Evolutionary conservation across 257 asterid species (phyloP).

Genomic region (Solanum tarapatanum): DNA sequence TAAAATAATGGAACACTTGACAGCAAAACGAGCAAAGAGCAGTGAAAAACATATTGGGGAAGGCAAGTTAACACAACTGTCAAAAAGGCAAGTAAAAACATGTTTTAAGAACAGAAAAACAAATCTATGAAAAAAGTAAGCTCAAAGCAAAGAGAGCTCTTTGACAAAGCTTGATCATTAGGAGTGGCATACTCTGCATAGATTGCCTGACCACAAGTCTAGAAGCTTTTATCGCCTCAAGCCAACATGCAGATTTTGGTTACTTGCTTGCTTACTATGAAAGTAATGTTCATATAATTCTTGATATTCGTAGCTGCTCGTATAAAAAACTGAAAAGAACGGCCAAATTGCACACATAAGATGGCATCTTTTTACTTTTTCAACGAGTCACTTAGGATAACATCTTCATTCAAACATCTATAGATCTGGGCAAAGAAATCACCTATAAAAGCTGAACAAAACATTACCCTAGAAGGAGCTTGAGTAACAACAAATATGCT

Average conservation of each 20-base stretch:
- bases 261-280: neutral
- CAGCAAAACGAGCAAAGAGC: neutral
- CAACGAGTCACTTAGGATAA: neutral
- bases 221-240: neutral
- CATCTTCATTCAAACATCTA: neutral
- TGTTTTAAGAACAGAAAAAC: neutral
- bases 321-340: neutral
- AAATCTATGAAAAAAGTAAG: neutral
- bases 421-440: neutral
- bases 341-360: neutral
- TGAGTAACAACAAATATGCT: neutral
- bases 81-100: neutral
- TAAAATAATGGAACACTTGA: neutral
- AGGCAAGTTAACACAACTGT: neutral
- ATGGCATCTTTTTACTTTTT: neutral
- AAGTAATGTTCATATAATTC: neutral
- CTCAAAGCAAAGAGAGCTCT: neutral
- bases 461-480: neutral
- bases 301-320: neutral
- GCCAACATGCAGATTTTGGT: neutral
- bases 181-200: neutral
- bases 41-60: neutral
- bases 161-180: neutral
- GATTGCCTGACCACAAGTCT: neutral
- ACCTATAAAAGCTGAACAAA: neutral